Conservation (phyloP, 768 basidiomycete species). For the Phylloporus rhodoxanthus region DNA sequence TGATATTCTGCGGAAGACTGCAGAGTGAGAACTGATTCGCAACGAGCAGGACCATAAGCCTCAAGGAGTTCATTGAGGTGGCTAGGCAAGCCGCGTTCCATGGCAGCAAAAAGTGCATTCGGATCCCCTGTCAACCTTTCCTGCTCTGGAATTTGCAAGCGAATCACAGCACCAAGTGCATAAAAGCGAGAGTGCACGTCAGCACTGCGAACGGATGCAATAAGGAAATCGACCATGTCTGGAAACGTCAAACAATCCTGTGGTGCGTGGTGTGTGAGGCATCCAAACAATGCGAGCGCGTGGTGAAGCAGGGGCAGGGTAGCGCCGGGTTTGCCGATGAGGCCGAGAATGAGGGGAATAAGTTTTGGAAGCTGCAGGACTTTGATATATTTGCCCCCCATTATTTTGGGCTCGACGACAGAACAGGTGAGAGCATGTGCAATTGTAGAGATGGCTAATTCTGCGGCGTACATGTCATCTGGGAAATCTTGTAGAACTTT, state of each 20-base stretch:
- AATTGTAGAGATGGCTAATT: slow-evolving; percentile 45
- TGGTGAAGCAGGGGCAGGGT: slow-evolving; percentile 44
- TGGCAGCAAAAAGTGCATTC: slow-evolving; percentile 37
- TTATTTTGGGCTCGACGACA: slow-evolving; percentile 32
- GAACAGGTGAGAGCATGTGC: slow-evolving; percentile 45
- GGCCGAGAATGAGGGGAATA: slow-evolving; percentile 38
- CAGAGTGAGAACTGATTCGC: slow-evolving; percentile 43
- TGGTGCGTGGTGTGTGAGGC: slow-evolving; percentile 38
- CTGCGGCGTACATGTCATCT: slow-evolving; percentile 43
- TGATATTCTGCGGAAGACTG: slow-evolving; percentile 39
- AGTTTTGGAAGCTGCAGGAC: slow-evolving; percentile 39
- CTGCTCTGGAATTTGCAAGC: slow-evolving; percentile 40
- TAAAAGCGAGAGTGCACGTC: slow-evolving; percentile 48
- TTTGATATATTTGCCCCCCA: slow-evolving; percentile 32
- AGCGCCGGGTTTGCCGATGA: slow-evolving; percentile 37
- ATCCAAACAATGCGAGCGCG: slow-evolving; percentile 40
- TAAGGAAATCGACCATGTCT: slow-evolving; percentile 41
- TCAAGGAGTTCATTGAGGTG: slow-evolving; percentile 42
- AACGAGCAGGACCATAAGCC: slow-evolving; percentile 42
- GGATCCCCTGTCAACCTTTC: slow-evolving; percentile 44
- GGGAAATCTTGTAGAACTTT: slow-evolving; percentile 43
- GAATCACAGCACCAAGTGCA: slow-evolving; percentile 48
- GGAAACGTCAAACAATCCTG: slow-evolving; percentile 40
- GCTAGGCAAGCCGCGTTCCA: slow-evolving; percentile 40
- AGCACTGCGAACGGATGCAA: slow-evolving; percentile 43